A percentile compares a stretch with the other conserved stretches of the same genome.
Evolutionary conservation across 2,329 filamentous ascomycete species (phyloP).

Genomic region (Arachnopeziza araneosa): DNA sequence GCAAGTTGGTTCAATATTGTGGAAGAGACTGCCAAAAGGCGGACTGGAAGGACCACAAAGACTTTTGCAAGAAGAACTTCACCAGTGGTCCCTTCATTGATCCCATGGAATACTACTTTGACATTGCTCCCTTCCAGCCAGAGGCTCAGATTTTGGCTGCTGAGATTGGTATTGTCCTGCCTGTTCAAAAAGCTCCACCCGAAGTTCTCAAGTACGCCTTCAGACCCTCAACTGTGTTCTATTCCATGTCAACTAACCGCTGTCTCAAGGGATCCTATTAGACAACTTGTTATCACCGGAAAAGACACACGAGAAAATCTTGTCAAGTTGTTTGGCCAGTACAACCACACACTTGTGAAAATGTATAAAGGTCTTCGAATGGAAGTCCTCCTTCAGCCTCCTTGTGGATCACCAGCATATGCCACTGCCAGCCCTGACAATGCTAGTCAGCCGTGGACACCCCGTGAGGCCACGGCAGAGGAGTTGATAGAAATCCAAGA

Average conservation of each 20-base stretch:
- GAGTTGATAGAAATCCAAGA: not conserved
- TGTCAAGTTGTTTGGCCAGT: not conserved
- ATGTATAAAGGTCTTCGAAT: not conserved
- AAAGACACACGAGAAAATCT: not conserved
- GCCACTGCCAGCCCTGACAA: not conserved
- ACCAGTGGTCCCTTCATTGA: not conserved
- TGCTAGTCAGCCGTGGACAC: not conserved
- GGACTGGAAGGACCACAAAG: constrained; percentile 6
- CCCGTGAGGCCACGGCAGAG: not conserved
- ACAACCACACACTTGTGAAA: not conserved
- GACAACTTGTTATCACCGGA: not conserved
- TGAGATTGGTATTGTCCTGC: not conserved
- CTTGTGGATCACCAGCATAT: not conserved
- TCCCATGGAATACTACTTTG: not conserved
- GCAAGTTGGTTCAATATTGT: not conserved
- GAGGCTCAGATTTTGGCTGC: not conserved
- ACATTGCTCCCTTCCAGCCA: not conserved
- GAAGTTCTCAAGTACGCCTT: not conserved
- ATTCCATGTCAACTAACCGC: not conserved
- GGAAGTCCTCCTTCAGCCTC: not conserved
- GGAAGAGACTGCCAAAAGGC: constrained; percentile 2
- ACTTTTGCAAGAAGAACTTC: not conserved
- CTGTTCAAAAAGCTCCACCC: not conserved
- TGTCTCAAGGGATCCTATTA: not conserved
- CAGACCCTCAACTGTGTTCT: not conserved